These are phyloP conservation scores for Xylariaceae sp. DNA, from an alignment of 2,329 filamentous ascomycete species.

Conservation along the genomic window DNA sequence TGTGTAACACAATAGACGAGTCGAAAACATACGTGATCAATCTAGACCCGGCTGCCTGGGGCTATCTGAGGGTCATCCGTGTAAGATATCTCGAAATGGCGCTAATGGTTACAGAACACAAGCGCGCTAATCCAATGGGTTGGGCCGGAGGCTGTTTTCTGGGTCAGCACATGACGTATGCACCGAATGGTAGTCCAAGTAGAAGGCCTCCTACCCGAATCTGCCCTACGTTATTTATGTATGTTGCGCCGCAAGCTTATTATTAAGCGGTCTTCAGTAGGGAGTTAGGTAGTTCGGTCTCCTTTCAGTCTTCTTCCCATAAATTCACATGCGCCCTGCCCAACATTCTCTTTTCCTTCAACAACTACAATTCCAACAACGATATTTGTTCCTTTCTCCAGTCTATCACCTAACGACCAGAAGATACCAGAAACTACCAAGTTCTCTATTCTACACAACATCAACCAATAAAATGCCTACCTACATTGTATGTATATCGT, in stretches of 20 bases:
- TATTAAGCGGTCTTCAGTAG: no score
- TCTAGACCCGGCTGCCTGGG: not conserved
- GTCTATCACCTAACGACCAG: conserved; percentile 8
- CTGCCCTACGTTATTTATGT: not conserved
- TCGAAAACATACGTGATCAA: not conserved
- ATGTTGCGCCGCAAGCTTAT: not conserved
- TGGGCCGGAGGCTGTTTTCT: not conserved
- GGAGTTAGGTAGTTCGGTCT: no score
- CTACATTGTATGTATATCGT: conserved; percentile 53
- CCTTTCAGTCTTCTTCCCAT: conserved; percentile 5
- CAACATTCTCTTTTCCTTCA: conserved; percentile 8
- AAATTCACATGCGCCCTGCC: conserved; percentile 20
- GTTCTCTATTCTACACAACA: conserved; percentile 23
- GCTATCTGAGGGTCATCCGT: not conserved
- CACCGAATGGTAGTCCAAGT: not conserved
- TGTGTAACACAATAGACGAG: not conserved
- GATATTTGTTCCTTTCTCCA: conserved; percentile 1
- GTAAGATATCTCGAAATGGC: not conserved
- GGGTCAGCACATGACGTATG: conserved; percentile 24
- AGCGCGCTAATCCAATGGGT: not conserved
- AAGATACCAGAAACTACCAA: conserved; percentile 8
- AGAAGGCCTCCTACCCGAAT: not conserved
- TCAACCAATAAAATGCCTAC: conserved; percentile 50
- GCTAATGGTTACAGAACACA: not conserved
- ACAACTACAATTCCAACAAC: conserved; percentile 3